A percentile compares a stretch with the other conserved stretches of the same genome.
These are phyloP conservation scores for Penicillium goetzii DNA, from an alignment of 495 filamentous ascomycete species.

Conservation along the genomic window DNA sequence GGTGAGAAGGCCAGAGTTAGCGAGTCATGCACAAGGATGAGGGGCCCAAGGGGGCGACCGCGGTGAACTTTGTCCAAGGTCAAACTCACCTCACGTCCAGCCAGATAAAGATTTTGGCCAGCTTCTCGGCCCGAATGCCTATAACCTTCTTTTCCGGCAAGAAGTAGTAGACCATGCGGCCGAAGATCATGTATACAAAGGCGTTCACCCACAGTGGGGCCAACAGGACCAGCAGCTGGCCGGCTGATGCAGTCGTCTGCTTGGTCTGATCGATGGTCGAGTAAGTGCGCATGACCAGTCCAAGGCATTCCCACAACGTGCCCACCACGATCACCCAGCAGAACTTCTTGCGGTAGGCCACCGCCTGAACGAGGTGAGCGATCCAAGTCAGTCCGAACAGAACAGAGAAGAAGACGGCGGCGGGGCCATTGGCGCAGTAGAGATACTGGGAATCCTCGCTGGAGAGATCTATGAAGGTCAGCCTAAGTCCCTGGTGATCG, in stretches of 20 bases:
- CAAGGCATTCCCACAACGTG: slow-evolving; percentile 31
- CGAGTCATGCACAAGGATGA: not conserved
- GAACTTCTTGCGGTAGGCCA: slow-evolving; percentile 31
- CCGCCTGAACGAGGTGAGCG: slow-evolving; percentile 31
- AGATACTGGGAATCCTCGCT: slow-evolving; percentile 13
- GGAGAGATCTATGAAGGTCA: slow-evolving; percentile 17
- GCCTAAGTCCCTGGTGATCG: slow-evolving; percentile 1
- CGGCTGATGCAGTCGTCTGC: slow-evolving; percentile 12
- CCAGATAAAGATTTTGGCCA: slow-evolving; percentile 61
- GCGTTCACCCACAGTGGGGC: slow-evolving; percentile 59
- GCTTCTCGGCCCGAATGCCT: slow-evolving; percentile 49
- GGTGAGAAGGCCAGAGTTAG: slow-evolving; percentile 7
- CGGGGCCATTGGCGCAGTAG: slow-evolving; percentile 22
- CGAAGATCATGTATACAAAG: slow-evolving; percentile 64
- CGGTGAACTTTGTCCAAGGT: not conserved
- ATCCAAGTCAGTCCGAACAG: slow-evolving; percentile 31
- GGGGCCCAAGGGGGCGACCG: not conserved
- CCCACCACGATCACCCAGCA: slow-evolving; percentile 56
- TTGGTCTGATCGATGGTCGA: slow-evolving; percentile 16
- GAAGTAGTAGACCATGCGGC: slow-evolving; percentile 60
- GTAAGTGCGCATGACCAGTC: slow-evolving; percentile 16
- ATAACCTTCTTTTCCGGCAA: slow-evolving; percentile 50
- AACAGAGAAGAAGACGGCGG: slow-evolving; percentile 33
- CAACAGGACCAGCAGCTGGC: slow-evolving; percentile 31
- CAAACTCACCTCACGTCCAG: slow-evolving; percentile 51